A percentile compares a stretch with the other conserved stretches of the same genome.
phyloP scores from a whole-genome alignment of 164 flowering plant species.

The Warburgia ugandensis region DNA sequence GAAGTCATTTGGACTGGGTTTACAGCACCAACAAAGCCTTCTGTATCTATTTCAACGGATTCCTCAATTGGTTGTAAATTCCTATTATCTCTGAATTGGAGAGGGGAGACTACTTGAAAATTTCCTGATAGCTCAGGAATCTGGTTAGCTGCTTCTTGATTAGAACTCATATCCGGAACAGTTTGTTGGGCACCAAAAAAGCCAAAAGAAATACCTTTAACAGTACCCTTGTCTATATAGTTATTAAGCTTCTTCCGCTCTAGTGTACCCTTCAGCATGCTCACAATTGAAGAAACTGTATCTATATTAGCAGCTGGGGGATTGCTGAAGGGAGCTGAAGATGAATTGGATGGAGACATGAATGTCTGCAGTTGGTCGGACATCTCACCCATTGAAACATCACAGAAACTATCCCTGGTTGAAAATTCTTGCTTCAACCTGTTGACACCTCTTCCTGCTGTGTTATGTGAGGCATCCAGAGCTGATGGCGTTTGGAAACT shows the following conservation, averaged over 20 bases:
- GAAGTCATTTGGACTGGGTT: constrained; percentile 33
- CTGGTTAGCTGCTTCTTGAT: constrained; percentile 21
- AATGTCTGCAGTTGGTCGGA: constrained; percentile 35
- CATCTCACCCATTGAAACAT: constrained; percentile 28
- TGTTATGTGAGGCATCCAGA: constrained; percentile 31
- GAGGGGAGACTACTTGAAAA: constrained; percentile 24
- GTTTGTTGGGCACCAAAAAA: constrained; percentile 30
- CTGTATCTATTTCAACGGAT: constrained; percentile 27
- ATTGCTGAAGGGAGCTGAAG: constrained; percentile 40
- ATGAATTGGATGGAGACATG: constrained; percentile 54
- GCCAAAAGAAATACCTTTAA: constrained; percentile 31
- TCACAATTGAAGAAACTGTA: constrained; percentile 69
- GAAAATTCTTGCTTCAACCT: constrained; percentile 30
- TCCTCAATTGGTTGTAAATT: constrained; percentile 30
- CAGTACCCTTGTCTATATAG: constrained; percentile 30
- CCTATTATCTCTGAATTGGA: constrained; percentile 22
- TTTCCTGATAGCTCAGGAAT: constrained; percentile 17
- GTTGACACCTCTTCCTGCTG: constrained; percentile 23
- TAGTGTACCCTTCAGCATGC: constrained; percentile 67
- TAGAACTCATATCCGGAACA: constrained; percentile 13
- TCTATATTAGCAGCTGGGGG: constrained; percentile 34
- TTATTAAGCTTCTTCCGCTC: constrained; percentile 50
- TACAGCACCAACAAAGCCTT: constrained; percentile 30
- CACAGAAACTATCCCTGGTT: constrained; percentile 25
- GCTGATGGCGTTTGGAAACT: constrained; percentile 34